A percentile compares a stretch with the other conserved stretches of the same genome.
Evolutionary conservation across 106 monocot species (phyloP).

Genomic region (Amphibolis antarctica): DNA sequence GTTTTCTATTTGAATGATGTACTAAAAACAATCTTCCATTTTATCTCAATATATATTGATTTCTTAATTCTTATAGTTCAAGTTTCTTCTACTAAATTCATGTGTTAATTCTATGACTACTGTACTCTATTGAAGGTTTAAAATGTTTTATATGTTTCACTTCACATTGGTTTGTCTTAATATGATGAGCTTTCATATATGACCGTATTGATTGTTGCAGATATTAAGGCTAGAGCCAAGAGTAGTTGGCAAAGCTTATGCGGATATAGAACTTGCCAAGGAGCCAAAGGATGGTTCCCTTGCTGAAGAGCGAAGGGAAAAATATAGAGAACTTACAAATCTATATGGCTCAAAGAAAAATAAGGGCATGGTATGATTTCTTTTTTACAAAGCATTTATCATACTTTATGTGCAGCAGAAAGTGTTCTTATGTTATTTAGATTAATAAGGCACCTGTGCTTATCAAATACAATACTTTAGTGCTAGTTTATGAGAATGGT

Average conservation of each 20-base stretch:
- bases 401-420: not conserved
- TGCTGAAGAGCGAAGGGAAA: not conserved
- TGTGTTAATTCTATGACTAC: not conserved
- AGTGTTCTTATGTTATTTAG: not conserved
- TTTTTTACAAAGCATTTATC: not conserved
- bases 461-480: too few species aligned
- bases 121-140: not conserved
- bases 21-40: not conserved
- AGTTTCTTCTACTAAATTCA: not conserved
- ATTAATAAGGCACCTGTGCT: too few species aligned
- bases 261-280: not conserved
- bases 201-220: not conserved
- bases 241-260: constrained; percentile 4
- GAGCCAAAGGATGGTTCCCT: not conserved
- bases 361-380: constrained; percentile 4
- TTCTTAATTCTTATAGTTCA: not conserved
- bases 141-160: not conserved
- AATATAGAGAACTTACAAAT: constrained; percentile 6
- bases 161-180: not conserved
- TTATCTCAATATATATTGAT: not conserved
- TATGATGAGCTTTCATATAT: not conserved
- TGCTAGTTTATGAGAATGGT: too few species aligned
- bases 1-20: too few species aligned
- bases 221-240: constrained; percentile 11
- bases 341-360: constrained; percentile 15